Base-by-base conservation (phyloP, 2,329 filamentous ascomycete genomes). In the Hypomyces perniciosus region DNA sequence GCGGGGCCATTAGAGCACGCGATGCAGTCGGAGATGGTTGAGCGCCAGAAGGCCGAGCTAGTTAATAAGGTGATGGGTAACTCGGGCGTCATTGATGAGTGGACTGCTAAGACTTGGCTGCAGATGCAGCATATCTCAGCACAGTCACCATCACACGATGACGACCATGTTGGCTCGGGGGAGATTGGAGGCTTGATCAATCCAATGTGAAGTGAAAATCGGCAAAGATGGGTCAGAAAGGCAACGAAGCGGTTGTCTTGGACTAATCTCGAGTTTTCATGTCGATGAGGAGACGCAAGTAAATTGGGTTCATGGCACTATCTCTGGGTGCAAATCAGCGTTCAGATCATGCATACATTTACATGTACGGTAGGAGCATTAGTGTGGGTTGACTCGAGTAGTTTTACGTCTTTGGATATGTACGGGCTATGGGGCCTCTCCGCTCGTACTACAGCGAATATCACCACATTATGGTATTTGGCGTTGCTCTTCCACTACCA, bases 1-100 rank as follows among this genome's bases (percentile, higher is more conserved):
- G 8, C 70, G 76, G 57, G 72, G 77, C 54, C 66, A 70, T 31
- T 75, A 77, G 57, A 48, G 4, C 39, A 35, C 37, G 70, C 69
- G 5, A 71, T 75, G 68, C 72, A 74, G 53, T 71, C 70, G 54
- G 68, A 74, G 56, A 65, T 67, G 20, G 65, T 71, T 37, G 73
- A 79, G 49, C 60, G 68, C 43, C 66, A 73, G 48, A 68, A 72
- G 44, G 68, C 68, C 7, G 70, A 72, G 39, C 61, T 76, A 31
- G 56, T 78, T 6, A 65, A 60, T 41, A 72, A 70, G 51, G 69
- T 70, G 3, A 64, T 67, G 6, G 68, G 68, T 7, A 61, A 64
- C 7, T 64, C 67, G 10, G 67, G 65, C 1, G 64, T 68, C 51
- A 62, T 65, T 8, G 64, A 69, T 28, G 63, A 71, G 53, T 67